These are phyloP conservation scores for Cladosporium sp. DNA, from an alignment of 2,329 filamentous ascomycete species.

Conservation along the genomic window DNA sequence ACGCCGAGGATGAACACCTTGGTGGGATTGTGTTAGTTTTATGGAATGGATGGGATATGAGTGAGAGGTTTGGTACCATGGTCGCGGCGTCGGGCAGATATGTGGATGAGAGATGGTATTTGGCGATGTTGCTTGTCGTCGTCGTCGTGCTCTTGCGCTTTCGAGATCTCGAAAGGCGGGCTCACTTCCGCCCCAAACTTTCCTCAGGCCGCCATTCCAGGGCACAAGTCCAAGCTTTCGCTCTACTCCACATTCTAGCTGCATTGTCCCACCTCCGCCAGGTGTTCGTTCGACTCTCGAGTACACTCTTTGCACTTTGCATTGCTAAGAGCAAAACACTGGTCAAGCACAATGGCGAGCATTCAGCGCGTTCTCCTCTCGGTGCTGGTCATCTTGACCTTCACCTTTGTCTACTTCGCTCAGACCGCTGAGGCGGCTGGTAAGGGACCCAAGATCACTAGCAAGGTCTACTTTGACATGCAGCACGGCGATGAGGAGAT, in stretches of 20 bases:
- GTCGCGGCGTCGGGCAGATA: background rate
- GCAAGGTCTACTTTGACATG: conserved; percentile 76
- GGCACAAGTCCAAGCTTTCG: background rate
- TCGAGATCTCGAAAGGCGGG: background rate
- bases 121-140: background rate
- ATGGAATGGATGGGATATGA: background rate
- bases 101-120: background rate
- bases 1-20: conserved; percentile 69
- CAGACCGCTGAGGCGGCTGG: conserved; percentile 64
- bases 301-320: conserved; percentile 2
- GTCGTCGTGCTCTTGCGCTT: background rate
- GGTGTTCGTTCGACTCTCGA: conserved; percentile 16
- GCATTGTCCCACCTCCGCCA: conserved; percentile 3
- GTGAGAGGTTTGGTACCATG: background rate
- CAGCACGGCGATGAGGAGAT: conserved; percentile 68
- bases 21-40: background rate
- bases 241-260: conserved; percentile 1
- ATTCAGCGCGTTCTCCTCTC: conserved; percentile 67
- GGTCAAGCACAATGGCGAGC: conserved; percentile 63
- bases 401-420: conserved; percentile 70
- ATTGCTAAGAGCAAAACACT: conserved; percentile 14
- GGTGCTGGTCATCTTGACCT: conserved; percentile 70
- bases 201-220: background rate
- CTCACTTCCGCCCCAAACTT: background rate
- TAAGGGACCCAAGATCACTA: conserved; percentile 63